phyloP scores from a whole-genome alignment of 257 asterid genomes.

The Solanum bulbocastanum region DNA sequence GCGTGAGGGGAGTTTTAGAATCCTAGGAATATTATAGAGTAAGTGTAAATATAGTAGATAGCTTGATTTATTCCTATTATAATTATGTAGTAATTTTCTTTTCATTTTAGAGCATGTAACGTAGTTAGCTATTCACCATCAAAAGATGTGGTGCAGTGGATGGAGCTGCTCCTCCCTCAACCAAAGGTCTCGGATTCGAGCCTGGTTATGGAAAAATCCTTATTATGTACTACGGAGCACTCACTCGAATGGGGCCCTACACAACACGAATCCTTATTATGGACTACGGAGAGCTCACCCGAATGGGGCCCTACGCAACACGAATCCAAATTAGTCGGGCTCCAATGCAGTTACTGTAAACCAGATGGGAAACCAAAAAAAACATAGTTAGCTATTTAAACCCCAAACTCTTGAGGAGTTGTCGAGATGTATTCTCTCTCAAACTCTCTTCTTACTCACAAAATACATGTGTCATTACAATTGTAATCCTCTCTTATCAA shows the following conservation, averaged over 20 bases:
- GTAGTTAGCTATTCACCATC: neutral
- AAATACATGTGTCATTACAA: neutral
- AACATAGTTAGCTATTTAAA: neutral
- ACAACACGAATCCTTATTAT: neutral
- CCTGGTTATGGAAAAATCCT: neutral
- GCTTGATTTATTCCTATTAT: neutral
- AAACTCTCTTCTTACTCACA: neutral
- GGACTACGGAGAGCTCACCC: neutral
- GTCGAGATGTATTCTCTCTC: neutral
- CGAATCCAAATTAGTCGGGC: neutral
- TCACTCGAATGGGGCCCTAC: neutral
- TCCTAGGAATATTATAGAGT: neutral
- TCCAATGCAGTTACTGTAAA: neutral
- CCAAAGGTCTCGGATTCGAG: neutral
- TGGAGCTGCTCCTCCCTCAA: neutral
- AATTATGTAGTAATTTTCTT: neutral
- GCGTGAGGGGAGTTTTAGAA: neutral
- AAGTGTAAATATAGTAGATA: neutral
- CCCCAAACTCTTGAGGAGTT: neutral
- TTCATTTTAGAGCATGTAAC: neutral
- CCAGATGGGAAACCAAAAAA: neutral
- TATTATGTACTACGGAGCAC: neutral
- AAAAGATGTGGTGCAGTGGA: neutral
- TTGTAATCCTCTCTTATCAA: neutral
- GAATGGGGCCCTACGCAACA: neutral